Base-by-base conservation (phyloP, 2,329 filamentous ascomycete species). In the Ilyonectria robusta region DNA sequence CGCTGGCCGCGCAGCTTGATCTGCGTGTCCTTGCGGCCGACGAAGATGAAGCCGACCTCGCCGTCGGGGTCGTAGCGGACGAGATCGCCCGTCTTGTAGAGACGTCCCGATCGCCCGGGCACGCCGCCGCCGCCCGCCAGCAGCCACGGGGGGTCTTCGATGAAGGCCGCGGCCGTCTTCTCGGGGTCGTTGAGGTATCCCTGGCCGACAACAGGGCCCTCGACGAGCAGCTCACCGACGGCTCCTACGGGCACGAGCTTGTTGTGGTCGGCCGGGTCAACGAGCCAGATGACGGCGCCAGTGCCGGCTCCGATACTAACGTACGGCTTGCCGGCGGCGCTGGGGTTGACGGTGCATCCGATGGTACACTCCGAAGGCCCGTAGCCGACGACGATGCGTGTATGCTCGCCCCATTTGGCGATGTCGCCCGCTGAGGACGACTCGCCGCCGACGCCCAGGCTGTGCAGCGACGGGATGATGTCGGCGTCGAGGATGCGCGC, bases 1-100 rank as follows among this genome's bases (percentile, higher is more conserved):
- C 91, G 82, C 70, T 88, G 91, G 29, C 92, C 93, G 11, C 86
- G 84, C 31, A 93, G 80, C 78, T 93, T 93, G 61, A 92, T 87
- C 76, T 91, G 90, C n/a, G 86, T 86, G 72, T 93, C 91, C 70
- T 89, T 91, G 55, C 91, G 84, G 17, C 90, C 89, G 44, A 91
- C 81, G 66, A 89, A 90, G 9, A 85, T 78, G 44, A 91, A 84
- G 7, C 83, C 83, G 1, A 86, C 86, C 40, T 88, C 84, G 1
- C 85, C 85, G 56, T 90, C 85, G 0, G 79, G 76, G 48, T 87
- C 82, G 61, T 89, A 88, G 29, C 81, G 82, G 1, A 87, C 88
- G 1, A 91, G 79, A 68, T 91, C 89, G 1, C 89, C 89, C 0
- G 89, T 90, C 72, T 87, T 88, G 74, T 91, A 91, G 2, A 91